These are phyloP conservation scores for Pleoardoris graminearum DNA, from an alignment of 2,329 filamentous ascomycete species.

Conservation along the genomic window DNA sequence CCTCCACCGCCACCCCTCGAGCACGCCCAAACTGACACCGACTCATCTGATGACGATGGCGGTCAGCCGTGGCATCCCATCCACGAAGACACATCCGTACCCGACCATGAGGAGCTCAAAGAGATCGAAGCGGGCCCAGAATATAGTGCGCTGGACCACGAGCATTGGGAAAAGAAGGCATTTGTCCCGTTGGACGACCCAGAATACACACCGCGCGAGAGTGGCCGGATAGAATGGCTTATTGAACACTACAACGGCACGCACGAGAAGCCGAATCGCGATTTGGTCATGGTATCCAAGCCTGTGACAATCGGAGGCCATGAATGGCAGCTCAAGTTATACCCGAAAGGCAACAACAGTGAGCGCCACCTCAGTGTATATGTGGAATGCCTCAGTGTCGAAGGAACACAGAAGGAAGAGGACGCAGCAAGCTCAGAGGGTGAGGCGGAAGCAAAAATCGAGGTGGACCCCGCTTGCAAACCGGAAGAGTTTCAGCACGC, in stretches of 20 bases:
- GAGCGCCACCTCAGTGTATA: slow-evolving; percentile 64
- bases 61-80: slow-evolving; percentile 56
- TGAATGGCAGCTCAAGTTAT: slow-evolving; percentile 69
- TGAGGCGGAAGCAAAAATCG: slow-evolving; percentile 13
- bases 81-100: slow-evolving; percentile 59
- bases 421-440: slow-evolving; percentile 4
- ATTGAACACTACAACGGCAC: slow-evolving; percentile 64
- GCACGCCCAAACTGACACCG: slow-evolving; percentile 33
- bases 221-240: slow-evolving; percentile 62
- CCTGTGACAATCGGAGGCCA: slow-evolving; percentile 60
- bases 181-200: slow-evolving; percentile 61
- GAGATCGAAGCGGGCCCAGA: slow-evolving; percentile 57
- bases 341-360: slow-evolving; percentile 63
- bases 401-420: slow-evolving; percentile 13
- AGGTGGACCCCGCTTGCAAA: slow-evolving; percentile 1
- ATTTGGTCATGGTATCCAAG: slow-evolving; percentile 62
- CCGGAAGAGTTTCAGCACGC: slow-evolving; percentile 33
- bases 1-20: slow-evolving; percentile 40
- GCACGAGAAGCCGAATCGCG: slow-evolving; percentile 61
- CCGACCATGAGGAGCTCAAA: slow-evolving; percentile 61
- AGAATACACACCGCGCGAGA: slow-evolving; percentile 58
- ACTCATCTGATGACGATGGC: slow-evolving; percentile 44
- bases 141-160: slow-evolving; percentile 61
- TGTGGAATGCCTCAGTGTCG: slow-evolving; percentile 61
- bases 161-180: slow-evolving; percentile 62